Percentiles rank a stretch among this genome's conserved stretches.
phyloP scores from a whole-genome alignment of 495 filamentous ascomycete species.

The Neurospora hispaniola region DNA sequence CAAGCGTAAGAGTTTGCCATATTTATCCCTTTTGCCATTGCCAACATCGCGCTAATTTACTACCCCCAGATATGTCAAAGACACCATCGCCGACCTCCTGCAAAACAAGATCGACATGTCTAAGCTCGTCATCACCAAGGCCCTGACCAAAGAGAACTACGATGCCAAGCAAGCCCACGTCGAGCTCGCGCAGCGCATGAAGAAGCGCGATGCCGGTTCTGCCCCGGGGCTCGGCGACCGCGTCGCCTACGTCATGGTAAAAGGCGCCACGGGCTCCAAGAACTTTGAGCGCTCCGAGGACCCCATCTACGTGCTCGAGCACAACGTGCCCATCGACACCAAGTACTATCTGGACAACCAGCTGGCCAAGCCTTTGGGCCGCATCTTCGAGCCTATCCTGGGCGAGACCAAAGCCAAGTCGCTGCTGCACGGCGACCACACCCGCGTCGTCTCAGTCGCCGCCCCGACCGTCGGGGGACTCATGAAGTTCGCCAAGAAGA shows the following conservation, averaged over 20 bases:
- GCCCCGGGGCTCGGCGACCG: conserved; percentile 92
- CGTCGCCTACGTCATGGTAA: conserved; percentile 97
- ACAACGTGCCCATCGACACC: conserved; percentile 96
- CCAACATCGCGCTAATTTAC: conserved; percentile 9
- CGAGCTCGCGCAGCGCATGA: conserved; percentile 89
- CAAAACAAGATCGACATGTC: conserved; percentile 99
- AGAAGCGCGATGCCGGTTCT: conserved; percentile 88
- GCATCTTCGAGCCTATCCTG: conserved; percentile 96
- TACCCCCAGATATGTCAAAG: conserved; percentile 74
- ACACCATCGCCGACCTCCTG: conserved; percentile 86
- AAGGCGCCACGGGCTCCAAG: conserved; percentile 74
- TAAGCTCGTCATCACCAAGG: conserved; percentile 97
- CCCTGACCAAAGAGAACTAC: conserved; percentile 74
- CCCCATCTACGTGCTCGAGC: conserved; percentile 90
- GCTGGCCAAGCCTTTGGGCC: conserved; percentile 80
- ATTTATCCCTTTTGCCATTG: background rate
- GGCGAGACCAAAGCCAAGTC: conserved; percentile 81
- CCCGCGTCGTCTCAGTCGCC: conserved; percentile 79
- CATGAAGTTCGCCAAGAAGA: conserved; percentile 98
- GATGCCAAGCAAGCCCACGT: conserved; percentile 87
- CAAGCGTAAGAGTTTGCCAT: conserved; percentile 64
- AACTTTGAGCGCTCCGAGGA: conserved; percentile 96
- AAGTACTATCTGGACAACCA: conserved; percentile 99
- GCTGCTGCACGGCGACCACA: conserved; percentile 81
- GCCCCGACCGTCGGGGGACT: conserved; percentile 83